These are phyloP conservation scores for Talaromyces sp. DNA, from an alignment of 2,329 filamentous ascomycete genomes.

Conservation along the genomic window DNA sequence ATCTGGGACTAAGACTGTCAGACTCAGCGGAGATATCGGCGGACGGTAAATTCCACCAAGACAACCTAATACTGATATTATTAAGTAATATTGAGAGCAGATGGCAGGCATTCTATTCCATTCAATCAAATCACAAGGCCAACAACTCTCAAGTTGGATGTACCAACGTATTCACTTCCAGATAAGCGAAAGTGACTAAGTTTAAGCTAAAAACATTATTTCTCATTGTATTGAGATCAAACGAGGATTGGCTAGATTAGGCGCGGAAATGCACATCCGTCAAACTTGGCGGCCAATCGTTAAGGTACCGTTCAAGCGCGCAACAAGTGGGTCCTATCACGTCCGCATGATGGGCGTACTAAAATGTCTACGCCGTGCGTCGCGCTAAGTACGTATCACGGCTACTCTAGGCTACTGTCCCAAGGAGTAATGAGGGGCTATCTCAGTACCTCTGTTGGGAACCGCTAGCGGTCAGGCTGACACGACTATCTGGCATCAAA, in stretches of 20 bases:
- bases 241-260: background rate
- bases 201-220: background rate
- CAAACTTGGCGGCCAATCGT: background rate
- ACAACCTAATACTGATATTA: background rate
- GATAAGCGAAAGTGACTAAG: background rate
- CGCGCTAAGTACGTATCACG: background rate
- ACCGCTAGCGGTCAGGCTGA: background rate
- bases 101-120: background rate
- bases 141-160: background rate
- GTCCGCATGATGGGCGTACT: background rate
- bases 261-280: constrained; percentile 5
- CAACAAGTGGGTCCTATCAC: background rate
- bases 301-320: background rate
- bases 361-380: background rate
- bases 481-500: background rate
- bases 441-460: background rate
- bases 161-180: background rate
- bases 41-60: background rate
- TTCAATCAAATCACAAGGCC: background rate
- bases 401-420: background rate
- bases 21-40: background rate
- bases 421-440: background rate
- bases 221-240: background rate
- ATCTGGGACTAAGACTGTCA: background rate
- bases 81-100: no score